A percentile compares a stretch with the other conserved stretches of the same genome.
Evolutionary conservation across 2,329 filamentous ascomycete genomes (phyloP).

Genomic region (Ophiostoma piceae): DNA sequence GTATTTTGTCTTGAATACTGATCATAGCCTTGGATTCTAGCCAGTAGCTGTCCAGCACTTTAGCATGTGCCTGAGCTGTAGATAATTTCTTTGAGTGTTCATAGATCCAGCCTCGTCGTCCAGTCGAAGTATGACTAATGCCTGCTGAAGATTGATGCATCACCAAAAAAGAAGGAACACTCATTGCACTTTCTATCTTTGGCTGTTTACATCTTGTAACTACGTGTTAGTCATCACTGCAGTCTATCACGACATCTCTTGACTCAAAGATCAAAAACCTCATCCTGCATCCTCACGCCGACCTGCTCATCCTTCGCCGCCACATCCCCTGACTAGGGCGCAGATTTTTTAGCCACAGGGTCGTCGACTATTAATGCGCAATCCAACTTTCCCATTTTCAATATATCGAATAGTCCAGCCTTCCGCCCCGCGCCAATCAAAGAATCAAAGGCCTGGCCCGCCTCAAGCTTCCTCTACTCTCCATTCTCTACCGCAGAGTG

Average conservation of each 20-base stretch:
- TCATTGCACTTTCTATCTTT: background rate
- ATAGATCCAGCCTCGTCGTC: background rate
- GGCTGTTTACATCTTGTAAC: background rate
- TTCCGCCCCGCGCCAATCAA: slow-evolving; percentile 10
- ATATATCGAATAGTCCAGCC: background rate
- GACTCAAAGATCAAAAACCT: background rate
- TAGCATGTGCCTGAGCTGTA: background rate
- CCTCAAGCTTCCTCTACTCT: too few species aligned
- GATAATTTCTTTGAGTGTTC: background rate
- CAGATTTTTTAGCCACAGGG: background rate
- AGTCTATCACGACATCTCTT: background rate
- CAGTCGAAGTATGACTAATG: background rate
- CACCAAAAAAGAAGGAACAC: background rate
- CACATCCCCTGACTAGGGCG: background rate
- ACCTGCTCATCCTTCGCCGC: background rate
- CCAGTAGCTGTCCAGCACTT: background rate
- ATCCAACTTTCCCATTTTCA: background rate
- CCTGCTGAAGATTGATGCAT: background rate
- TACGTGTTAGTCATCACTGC: background rate
- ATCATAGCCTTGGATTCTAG: background rate
- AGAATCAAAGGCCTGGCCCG: background rate
- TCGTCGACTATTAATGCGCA: background rate
- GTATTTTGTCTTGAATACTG: background rate
- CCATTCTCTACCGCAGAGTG: too few species aligned
- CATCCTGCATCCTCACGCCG: background rate